Conservation (phyloP, 148 eudicot species). For the Mesembryanthemum crystallinum region DNA sequence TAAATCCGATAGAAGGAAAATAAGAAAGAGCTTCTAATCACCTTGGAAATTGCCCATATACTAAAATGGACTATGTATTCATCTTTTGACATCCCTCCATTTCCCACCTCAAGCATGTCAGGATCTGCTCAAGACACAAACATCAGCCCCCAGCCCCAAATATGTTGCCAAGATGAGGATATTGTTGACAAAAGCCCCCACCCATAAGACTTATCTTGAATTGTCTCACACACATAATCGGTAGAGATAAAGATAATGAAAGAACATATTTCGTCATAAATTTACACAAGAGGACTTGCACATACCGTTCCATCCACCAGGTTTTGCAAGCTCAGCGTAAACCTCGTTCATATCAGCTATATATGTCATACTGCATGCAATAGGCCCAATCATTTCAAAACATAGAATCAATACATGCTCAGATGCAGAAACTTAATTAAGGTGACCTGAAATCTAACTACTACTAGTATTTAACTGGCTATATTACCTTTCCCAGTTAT, state of each 20-base stretch:
- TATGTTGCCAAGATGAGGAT: background rate
- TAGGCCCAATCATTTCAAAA: background rate
- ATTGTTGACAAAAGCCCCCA: background rate
- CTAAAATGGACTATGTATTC: slow-evolving; percentile 86
- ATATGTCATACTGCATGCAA: slow-evolving; percentile 57
- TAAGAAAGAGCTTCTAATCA: slow-evolving; percentile 1
- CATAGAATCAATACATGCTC: background rate
- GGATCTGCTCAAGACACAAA: slow-evolving; percentile 50
- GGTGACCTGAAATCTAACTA: background rate
- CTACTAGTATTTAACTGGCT: background rate
- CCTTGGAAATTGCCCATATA: slow-evolving; percentile 88
- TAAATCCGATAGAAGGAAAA: background rate
- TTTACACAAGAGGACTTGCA: background rate
- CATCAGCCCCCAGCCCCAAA: background rate
- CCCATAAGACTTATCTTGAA: no score
- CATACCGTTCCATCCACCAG: slow-evolving; percentile 99
- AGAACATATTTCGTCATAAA: background rate
- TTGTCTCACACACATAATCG: no score
- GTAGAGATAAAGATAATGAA: background rate
- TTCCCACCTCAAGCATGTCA: slow-evolving; percentile 98
- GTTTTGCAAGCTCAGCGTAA: slow-evolving; percentile 72
- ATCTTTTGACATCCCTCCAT: slow-evolving; percentile 75
- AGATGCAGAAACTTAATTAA: background rate
- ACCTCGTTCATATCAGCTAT: slow-evolving; percentile 71
- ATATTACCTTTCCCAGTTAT: slow-evolving; percentile 63